Conservation (phyloP, 2,329 filamentous ascomycete genomes). For the Sordariomycetes sp. region DNA sequence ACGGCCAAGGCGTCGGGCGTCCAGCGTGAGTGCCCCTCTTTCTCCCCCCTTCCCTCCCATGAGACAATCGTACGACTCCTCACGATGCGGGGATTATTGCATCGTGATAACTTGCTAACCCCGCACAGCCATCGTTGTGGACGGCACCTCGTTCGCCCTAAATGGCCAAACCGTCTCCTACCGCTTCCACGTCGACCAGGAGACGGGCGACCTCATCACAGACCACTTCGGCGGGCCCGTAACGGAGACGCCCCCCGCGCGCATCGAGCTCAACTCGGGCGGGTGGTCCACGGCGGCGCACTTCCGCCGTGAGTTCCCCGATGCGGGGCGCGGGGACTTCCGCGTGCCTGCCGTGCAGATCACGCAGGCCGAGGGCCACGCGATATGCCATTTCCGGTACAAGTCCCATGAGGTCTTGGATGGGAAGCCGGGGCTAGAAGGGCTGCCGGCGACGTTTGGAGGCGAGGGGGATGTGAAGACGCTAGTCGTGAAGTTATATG, state of each 20-base stretch:
- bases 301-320: conserved; percentile 47
- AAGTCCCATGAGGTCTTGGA: conserved; percentile 37
- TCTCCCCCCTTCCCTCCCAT: too few species aligned
- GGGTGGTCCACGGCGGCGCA: conserved; percentile 35
- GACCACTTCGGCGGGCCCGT: conserved; percentile 48
- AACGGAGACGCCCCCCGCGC: conserved; percentile 34
- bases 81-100: too few species aligned
- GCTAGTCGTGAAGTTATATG: conserved; percentile 41
- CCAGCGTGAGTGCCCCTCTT: too few species aligned
- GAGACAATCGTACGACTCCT: too few species aligned
- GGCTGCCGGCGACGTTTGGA: conserved; percentile 47
- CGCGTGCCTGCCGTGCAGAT: conserved; percentile 48
- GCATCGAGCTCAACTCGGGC: conserved; percentile 27
- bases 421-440: conserved; percentile 42
- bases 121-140: conserved; percentile 18
- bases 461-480: conserved; percentile 41
- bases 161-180: conserved; percentile 45
- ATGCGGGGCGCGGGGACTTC: conserved; percentile 50
- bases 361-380: conserved; percentile 42
- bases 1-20: too few species aligned
- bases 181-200: conserved; percentile 46
- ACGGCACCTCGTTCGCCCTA: conserved; percentile 41
- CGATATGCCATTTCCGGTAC: conserved; percentile 44
- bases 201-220: conserved; percentile 39
- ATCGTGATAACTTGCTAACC: too few species aligned